A percentile compares a stretch with the other conserved stretches of the same genome.
phyloP scores from a whole-genome alignment of 1,139 yeast genomes.

The Debaryomyces subglobosus region DNA sequence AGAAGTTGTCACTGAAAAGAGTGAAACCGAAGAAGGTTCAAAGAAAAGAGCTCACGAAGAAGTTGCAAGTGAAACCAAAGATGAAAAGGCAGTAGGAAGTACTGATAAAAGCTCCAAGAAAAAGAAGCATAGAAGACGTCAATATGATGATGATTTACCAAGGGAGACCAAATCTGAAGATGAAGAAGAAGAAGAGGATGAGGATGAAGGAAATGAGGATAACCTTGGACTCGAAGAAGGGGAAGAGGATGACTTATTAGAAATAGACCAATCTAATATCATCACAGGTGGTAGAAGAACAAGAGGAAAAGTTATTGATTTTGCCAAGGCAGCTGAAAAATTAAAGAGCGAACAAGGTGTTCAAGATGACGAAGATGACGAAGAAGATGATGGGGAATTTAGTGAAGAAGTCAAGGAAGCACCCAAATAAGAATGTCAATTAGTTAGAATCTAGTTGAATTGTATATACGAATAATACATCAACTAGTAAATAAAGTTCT shows the following conservation, averaged over 20 bases:
- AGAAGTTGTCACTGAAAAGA: slow-evolving; percentile 13
- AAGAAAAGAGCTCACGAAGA: slow-evolving; percentile 20
- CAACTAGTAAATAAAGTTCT: not conserved
- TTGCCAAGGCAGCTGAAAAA: slow-evolving; percentile 79
- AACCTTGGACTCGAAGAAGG: slow-evolving; percentile 58
- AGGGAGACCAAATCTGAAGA: slow-evolving; percentile 30
- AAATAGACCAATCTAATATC: slow-evolving; percentile 83
- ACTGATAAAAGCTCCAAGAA: slow-evolving; percentile 33
- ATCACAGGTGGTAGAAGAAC: slow-evolving; percentile 87
- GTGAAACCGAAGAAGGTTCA: slow-evolving; percentile 15
- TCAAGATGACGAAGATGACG: slow-evolving; percentile 41
- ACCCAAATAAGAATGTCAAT: not conserved
- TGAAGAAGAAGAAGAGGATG: slow-evolving; percentile 51
- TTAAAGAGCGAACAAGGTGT: slow-evolving; percentile 55
- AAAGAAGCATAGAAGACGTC: slow-evolving; percentile 44
- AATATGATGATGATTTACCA: slow-evolving; percentile 35
- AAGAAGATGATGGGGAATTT: slow-evolving; percentile 10
- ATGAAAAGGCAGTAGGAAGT: slow-evolving; percentile 14
- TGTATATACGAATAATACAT: not conserved
- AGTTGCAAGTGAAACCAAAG: slow-evolving; percentile 13
- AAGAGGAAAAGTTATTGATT: slow-evolving; percentile 87
- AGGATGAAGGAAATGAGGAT: slow-evolving; percentile 41
- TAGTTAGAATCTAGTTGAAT: not conserved
- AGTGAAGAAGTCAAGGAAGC: slow-evolving; percentile 6
- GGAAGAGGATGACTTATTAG: slow-evolving; percentile 81